Base-by-base conservation (phyloP, 257 asterid genomes). In the Gentiana macrophylla region DNA sequence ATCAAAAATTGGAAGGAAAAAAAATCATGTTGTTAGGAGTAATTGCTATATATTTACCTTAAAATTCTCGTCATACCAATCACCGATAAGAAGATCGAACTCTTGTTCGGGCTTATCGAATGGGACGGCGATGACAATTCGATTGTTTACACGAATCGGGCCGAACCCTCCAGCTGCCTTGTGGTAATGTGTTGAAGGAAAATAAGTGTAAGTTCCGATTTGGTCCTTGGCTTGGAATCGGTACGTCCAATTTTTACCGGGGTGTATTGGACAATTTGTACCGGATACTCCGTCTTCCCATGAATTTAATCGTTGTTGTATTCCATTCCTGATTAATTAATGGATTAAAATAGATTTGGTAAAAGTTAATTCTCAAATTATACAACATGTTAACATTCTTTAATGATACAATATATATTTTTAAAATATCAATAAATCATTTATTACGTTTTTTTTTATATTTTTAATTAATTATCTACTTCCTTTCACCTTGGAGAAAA, bases 241-340 rank as follows among this genome's bases (percentile, higher is more conserved):
- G 33, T 76, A 80, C 3, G 94, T 80, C 94, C 91, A 82, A 62
- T 85, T 82, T 13, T 36, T 69, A 35, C 82, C 82, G 0, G 88
- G 70, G 35, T 74, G 68, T 13, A 85, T 78, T 1, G 88, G 84
- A 37, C 88, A 85, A 41, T 85, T 85, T 0, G 94, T 82, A 6
- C 94, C 88, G 0, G 84, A 80, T 3, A 85, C 91, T 55, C 94
- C 88, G 46, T 80, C 91, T 65, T 82, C 84, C 94, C 94, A 85
- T 37, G 91, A 85, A 49, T 85, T 82, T 6, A 82, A 62, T 74
- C 94, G 71, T 62, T 84, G 91, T 49, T 84, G 81, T 35, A 84
- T 77, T 0, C 91, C 91, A 64, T 82, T 84, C 94, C 89, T 81
- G 50, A 15, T 15, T 15, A 15, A 15, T 15, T 15, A 15, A 15